Evolutionary conservation across 2,329 filamentous ascomycete genomes (phyloP).

Genomic region (Madurella fahalii): DNA sequence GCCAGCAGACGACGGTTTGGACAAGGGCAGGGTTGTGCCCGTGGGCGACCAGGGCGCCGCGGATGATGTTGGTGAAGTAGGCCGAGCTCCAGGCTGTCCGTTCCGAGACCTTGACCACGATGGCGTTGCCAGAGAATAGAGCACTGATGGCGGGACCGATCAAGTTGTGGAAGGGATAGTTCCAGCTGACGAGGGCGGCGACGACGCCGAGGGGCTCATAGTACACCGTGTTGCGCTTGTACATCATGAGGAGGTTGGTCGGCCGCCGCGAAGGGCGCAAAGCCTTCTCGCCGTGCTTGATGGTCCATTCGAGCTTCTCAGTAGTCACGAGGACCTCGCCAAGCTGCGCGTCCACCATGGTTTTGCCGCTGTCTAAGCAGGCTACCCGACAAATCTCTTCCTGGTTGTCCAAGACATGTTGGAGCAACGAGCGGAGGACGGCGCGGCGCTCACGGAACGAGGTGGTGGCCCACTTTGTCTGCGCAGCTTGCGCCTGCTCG

Average conservation of each 20-base stretch:
- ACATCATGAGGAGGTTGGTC: slow-evolving; percentile 89
- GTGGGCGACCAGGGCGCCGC: slow-evolving; percentile 74
- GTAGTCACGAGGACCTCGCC: slow-evolving; percentile 92
- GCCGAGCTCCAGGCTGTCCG: slow-evolving; percentile 88
- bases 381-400: slow-evolving; percentile 80
- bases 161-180: slow-evolving; percentile 95
- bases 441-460: slow-evolving; percentile 71
- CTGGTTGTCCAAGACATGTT: slow-evolving; percentile 83
- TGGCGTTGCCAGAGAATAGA: slow-evolving; percentile 85
- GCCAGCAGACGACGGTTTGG: slow-evolving; percentile 85
- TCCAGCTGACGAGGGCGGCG: slow-evolving; percentile 91
- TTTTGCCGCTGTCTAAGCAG: slow-evolving; percentile 92
- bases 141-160: slow-evolving; percentile 86
- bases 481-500: slow-evolving; percentile 67
- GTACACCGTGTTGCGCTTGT: slow-evolving; percentile 85
- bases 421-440: slow-evolving; percentile 76
- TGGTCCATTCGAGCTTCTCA: slow-evolving; percentile 93
- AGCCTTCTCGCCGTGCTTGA: slow-evolving; percentile 82
- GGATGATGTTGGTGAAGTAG: slow-evolving; percentile 77
- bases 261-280: slow-evolving; percentile 68
- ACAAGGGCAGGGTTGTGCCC: slow-evolving; percentile 78
- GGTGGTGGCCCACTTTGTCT: slow-evolving; percentile 72
- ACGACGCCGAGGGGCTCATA: slow-evolving; percentile 95
- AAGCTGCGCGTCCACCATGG: slow-evolving; percentile 86
- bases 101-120: slow-evolving; percentile 92